Percentiles rank a stretch among this genome's conserved stretches.
phyloP scores from a whole-genome alignment of 495 filamentous ascomycete genomes.

The Chaetomium tenue region DNA sequence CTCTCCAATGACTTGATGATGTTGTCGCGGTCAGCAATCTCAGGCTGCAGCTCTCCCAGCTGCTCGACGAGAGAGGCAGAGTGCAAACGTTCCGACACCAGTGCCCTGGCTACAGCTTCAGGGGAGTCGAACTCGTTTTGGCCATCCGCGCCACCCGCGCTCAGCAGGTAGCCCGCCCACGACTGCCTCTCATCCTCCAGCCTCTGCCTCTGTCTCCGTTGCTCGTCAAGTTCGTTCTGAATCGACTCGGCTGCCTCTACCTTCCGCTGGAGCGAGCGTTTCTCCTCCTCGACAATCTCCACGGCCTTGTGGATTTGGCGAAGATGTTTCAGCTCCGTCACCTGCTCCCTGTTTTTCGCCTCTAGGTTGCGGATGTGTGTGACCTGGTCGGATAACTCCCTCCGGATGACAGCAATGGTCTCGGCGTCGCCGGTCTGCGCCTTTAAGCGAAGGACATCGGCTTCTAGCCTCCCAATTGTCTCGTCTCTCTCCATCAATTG shows the following conservation, averaged over 20 bases:
- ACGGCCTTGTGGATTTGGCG: conserved; percentile 77
- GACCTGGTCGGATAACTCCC: conserved; percentile 84
- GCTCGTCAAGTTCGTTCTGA: conserved; percentile 70
- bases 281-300: conserved; percentile 95
- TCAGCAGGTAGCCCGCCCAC: conserved; percentile 85
- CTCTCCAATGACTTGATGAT: conserved; percentile 68
- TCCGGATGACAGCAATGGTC: conserved; percentile 74
- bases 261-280: conserved; percentile 74
- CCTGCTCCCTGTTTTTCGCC: conserved; percentile 72
- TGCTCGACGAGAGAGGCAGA: conserved; percentile 72
- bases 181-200: conserved; percentile 83
- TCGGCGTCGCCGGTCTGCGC: conserved; percentile 83
- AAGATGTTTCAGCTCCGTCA: conserved; percentile 73
- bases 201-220: conserved; percentile 75
- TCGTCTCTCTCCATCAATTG: conserved; percentile 65
- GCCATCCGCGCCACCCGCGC: conserved; percentile 52
- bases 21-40: conserved; percentile 76
- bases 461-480: conserved; percentile 70
- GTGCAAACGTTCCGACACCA: conserved; percentile 78
- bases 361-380: conserved; percentile 83
- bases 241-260: conserved; percentile 72
- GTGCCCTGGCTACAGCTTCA: conserved; percentile 79
- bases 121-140: conserved; percentile 79
- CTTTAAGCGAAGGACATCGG: conserved; percentile 76
- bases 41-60: conserved; percentile 73